Evolutionary conservation across 2,329 filamentous ascomycete species (phyloP).

Genomic region (Colletotrichum somersetense): DNA sequence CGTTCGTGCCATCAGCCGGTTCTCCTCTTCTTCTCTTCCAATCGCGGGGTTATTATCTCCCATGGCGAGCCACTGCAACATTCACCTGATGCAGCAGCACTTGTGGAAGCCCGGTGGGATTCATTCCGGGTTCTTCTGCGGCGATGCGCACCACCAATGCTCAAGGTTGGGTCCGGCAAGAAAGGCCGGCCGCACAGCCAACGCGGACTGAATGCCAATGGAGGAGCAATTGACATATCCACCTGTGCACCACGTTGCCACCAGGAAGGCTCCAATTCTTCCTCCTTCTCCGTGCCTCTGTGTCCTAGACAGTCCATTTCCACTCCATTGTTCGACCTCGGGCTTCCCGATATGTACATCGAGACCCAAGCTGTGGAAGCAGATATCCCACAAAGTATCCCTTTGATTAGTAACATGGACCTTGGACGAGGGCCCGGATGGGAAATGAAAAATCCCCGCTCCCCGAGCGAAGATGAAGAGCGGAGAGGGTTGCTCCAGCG

Average conservation of each 20-base stretch:
- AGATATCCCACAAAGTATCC: not conserved
- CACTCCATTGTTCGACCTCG: not conserved
- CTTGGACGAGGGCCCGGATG: constrained; percentile 23
- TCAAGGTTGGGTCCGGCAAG: constrained; percentile 15
- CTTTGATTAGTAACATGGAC: constrained; percentile 30
- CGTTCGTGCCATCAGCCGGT: constrained; percentile 27
- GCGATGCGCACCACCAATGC: constrained; percentile 19
- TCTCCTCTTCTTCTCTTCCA: constrained; percentile 4
- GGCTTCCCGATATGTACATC: not conserved
- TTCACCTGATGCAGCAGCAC: not conserved
- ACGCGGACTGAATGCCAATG: constrained; percentile 33
- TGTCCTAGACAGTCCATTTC: not conserved
- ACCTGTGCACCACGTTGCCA: constrained; percentile 32
- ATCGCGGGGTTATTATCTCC: constrained; percentile 5
- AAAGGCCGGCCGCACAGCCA: constrained; percentile 14
- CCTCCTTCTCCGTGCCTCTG: constrained; percentile 6
- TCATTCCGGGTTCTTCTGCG: constrained; percentile 17
- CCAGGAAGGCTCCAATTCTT: constrained; percentile 7
- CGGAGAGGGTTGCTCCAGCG: constrained; percentile 13
- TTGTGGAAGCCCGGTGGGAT: constrained; percentile 9
- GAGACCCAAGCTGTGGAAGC: not conserved
- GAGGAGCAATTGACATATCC: constrained; percentile 20
- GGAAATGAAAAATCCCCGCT: constrained; percentile 37
- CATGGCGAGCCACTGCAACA: not conserved
- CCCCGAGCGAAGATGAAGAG: constrained; percentile 23